Evolutionary conservation across 306 rosid genomes (phyloP).

Genomic region (Vachellia collinsii): DNA sequence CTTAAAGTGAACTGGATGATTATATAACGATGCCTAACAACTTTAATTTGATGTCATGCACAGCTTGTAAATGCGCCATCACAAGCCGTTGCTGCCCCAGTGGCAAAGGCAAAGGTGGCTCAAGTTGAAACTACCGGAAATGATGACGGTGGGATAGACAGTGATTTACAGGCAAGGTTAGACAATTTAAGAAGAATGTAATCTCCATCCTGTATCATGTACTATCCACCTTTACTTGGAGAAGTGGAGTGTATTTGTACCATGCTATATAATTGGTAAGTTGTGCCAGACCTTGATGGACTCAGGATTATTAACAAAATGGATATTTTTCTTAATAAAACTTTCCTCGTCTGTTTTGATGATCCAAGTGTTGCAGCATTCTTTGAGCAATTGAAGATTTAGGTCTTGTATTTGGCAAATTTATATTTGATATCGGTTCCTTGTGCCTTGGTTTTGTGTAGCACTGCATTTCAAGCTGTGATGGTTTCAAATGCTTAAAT

Average conservation of each 20-base stretch:
- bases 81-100: conserved; percentile 65
- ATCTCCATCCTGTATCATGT: conserved; percentile 39
- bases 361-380: not conserved
- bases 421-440: not conserved
- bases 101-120: conserved; percentile 60
- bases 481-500: not conserved
- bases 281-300: conserved; percentile 29
- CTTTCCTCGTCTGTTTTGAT: conserved; percentile 18
- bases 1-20: not conserved
- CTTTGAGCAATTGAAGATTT: not conserved
- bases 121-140: conserved; percentile 65
- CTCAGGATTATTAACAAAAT: conserved; percentile 32
- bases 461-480: not conserved
- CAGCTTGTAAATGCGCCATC: conserved; percentile 85
- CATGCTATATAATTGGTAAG: conserved; percentile 31
- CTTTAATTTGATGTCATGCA: conserved; percentile 20
- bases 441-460: not conserved
- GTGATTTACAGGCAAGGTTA: conserved; percentile 79
- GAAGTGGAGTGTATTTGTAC: conserved; percentile 35
- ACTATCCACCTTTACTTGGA: conserved; percentile 33
- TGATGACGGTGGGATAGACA: conserved; percentile 74
- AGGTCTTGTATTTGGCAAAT: not conserved
- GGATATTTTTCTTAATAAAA: conserved; percentile 23
- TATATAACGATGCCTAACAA: conserved; percentile 16
- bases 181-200: conserved; percentile 76